These are phyloP conservation scores for Populus hybrid DNA, from an alignment of 441 rosid species.

Conservation along the genomic window DNA sequence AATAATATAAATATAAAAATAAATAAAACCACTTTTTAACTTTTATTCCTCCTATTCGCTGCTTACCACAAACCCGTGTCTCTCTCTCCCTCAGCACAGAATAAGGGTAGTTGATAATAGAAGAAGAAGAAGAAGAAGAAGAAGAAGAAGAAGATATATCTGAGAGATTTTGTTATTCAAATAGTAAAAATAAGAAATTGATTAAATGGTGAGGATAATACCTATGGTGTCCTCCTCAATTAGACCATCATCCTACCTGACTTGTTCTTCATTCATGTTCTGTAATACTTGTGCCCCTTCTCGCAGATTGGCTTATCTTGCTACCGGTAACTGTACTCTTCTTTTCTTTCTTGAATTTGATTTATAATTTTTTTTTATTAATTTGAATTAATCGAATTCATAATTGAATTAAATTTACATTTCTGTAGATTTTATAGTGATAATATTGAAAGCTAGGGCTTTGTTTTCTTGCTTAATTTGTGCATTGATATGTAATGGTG, in stretches of 20 bases:
- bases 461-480: too few species aligned
- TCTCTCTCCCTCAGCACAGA: background rate
- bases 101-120: background rate
- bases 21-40: background rate
- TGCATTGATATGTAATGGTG: background rate
- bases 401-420: background rate
- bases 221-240: conserved; percentile 69
- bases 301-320: conserved; percentile 44
- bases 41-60: background rate
- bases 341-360: background rate
- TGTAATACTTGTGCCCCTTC: conserved; percentile 28
- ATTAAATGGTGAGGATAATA: conserved; percentile 53
- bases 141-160: too few species aligned
- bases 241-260: conserved; percentile 41
- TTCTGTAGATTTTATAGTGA: background rate
- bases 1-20: too few species aligned
- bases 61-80: background rate
- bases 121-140: background rate
- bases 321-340: conserved; percentile 33
- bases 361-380: background rate
- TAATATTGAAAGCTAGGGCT: conserved; percentile 1
- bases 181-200: background rate
- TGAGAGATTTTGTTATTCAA: background rate
- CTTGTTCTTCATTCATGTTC: conserved; percentile 33
- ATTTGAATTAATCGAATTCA: too few species aligned